A percentile compares a stretch with the other conserved stretches of the same genome.
phyloP scores from a whole-genome alignment of 371 early-diverging fungal species.

The Mortierella sp. region DNA sequence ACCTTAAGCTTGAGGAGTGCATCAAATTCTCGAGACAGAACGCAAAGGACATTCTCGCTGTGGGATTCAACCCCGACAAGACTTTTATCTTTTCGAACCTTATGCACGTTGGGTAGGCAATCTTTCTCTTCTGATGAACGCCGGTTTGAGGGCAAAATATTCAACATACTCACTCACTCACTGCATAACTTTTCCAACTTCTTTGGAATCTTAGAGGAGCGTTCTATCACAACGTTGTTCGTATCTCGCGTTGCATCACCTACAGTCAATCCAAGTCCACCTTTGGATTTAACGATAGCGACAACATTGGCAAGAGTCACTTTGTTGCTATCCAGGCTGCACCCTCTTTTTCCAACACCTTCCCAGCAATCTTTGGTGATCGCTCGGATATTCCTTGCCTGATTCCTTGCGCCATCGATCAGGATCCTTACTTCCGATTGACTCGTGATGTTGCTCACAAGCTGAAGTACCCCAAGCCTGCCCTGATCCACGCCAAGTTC shows the following conservation, averaged over 20 bases:
- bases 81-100: slow-evolving; percentile 99
- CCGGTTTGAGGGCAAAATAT: too few species aligned
- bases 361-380: slow-evolving; percentile 95
- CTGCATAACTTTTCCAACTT: not conserved
- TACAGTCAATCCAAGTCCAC: slow-evolving; percentile 84
- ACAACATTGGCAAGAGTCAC: slow-evolving; percentile 91
- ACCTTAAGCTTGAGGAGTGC: slow-evolving; percentile 89
- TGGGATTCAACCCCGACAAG: slow-evolving; percentile 98
- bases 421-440: slow-evolving; percentile 99
- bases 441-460: slow-evolving; percentile 97
- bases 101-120: slow-evolving; percentile 85
- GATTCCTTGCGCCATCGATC: slow-evolving; percentile 99
- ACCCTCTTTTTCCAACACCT: slow-evolving; percentile 94
- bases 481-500: slow-evolving; percentile 95
- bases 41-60: slow-evolving; percentile 98
- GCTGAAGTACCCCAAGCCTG: slow-evolving; percentile 97
- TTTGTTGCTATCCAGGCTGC: slow-evolving; percentile 95
- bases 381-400: slow-evolving; percentile 94
- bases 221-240: slow-evolving; percentile 94
- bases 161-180: not conserved
- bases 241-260: slow-evolving; percentile 90
- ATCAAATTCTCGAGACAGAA: slow-evolving; percentile 86
- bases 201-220: slow-evolving; percentile 64
- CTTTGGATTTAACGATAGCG: slow-evolving; percentile 90
- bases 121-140: not conserved